Percentiles rank a stretch among this genome's conserved stretches.
Conservation (phyloP, 2,329 filamentous ascomycete species). For the Scedosporium boydii region DNA sequence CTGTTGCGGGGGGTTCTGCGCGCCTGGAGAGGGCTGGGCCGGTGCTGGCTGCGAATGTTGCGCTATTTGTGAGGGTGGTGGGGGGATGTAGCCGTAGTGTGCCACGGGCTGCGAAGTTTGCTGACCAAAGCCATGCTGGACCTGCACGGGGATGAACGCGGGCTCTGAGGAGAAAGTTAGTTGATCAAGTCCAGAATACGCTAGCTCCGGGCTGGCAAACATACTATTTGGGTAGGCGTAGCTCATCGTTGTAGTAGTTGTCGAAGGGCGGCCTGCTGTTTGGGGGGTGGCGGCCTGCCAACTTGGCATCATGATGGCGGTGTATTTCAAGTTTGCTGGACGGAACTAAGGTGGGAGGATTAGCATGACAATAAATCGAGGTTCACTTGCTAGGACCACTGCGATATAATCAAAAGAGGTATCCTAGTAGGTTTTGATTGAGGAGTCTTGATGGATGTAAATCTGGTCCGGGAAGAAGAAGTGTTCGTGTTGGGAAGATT, state of each 20-base stretch:
- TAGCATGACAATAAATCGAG: slow-evolving; percentile 1
- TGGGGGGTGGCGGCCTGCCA: slow-evolving; percentile 25
- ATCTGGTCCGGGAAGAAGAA: background rate
- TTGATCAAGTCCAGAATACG: background rate
- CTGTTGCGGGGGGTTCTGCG: slow-evolving; percentile 21
- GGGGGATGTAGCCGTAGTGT: slow-evolving; percentile 20
- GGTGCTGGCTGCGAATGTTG: slow-evolving; percentile 15
- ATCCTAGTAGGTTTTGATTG: background rate
- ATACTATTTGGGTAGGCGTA: slow-evolving; percentile 30
- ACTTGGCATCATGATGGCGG: slow-evolving; percentile 23
- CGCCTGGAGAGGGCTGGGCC: slow-evolving; percentile 17
- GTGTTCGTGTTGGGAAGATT: background rate
- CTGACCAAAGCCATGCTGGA: slow-evolving; percentile 48
- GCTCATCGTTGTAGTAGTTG: slow-evolving; percentile 16
- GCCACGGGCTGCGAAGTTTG: slow-evolving; percentile 16
- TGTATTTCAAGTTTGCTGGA: background rate
- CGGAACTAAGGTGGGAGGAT: background rate
- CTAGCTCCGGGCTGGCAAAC: slow-evolving; percentile 12
- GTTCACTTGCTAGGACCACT: background rate
- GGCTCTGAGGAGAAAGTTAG: slow-evolving; percentile 25
- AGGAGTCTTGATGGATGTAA: background rate
- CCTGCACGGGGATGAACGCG: slow-evolving; percentile 52
- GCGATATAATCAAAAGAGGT: background rate
- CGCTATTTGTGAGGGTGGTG: slow-evolving; percentile 14
- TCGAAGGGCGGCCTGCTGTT: slow-evolving; percentile 29